phyloP scores from a whole-genome alignment of 2,329 filamentous ascomycete genomes.

The Davidsoniella australis region DNA sequence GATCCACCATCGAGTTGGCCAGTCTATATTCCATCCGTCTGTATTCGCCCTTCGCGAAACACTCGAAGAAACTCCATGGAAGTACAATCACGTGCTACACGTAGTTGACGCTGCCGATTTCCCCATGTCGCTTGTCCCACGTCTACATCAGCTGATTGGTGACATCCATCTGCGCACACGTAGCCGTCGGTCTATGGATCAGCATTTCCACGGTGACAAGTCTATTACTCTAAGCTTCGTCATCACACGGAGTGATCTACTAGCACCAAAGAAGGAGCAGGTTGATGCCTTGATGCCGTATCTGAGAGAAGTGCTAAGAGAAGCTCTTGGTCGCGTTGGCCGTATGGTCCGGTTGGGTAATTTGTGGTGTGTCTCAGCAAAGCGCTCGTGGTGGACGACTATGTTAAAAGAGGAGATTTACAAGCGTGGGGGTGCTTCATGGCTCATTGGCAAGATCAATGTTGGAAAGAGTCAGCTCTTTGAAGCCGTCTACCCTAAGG shows the following conservation, averaged over 20 bases:
- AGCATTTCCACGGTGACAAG: constrained; percentile 47
- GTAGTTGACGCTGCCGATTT: constrained; percentile 92
- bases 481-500: constrained; percentile 71
- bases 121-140: constrained; percentile 76
- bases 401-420: constrained; percentile 75
- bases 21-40: constrained; percentile 61
- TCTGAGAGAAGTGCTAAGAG: constrained; percentile 57
- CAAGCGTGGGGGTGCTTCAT: constrained; percentile 66
- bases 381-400: constrained; percentile 79
- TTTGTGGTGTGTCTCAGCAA: constrained; percentile 69
- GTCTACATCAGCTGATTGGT: constrained; percentile 52
- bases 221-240: constrained; percentile 75
- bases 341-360: constrained; percentile 71
- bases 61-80: constrained; percentile 74
- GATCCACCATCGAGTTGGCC: constrained; percentile 53
- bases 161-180: constrained; percentile 58
- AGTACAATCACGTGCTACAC: constrained; percentile 89
- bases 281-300: constrained; percentile 80
- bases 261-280: constrained; percentile 68
- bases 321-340: constrained; percentile 52
- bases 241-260: constrained; percentile 71
- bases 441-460: constrained; percentile 97
- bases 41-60: constrained; percentile 69
- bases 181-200: constrained; percentile 58
- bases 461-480: constrained; percentile 93